These are phyloP conservation scores for Chloris gayana DNA, from an alignment of 176 grass and related monocot genomes.

Conservation along the genomic window DNA sequence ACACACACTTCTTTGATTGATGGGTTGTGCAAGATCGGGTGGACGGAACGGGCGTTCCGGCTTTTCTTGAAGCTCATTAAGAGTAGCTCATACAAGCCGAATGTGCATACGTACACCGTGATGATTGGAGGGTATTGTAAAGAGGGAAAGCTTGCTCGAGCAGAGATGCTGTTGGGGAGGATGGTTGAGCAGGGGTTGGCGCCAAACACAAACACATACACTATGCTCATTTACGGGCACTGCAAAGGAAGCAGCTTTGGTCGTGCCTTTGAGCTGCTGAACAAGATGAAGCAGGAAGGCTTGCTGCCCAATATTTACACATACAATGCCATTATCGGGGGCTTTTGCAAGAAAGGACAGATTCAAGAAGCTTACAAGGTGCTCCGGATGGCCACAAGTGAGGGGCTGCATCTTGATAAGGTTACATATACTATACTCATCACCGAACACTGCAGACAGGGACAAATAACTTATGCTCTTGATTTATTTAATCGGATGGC, in stretches of 20 bases:
- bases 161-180: slow-evolving; percentile 82
- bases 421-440: slow-evolving; percentile 82
- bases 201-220: slow-evolving; percentile 89
- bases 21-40: slow-evolving; percentile 92
- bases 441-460: slow-evolving; percentile 78
- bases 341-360: slow-evolving; percentile 72
- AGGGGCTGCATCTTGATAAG: slow-evolving; percentile 75
- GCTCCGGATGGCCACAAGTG: slow-evolving; percentile 51
- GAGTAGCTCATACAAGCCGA: slow-evolving; percentile 80
- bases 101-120: slow-evolving; percentile 79
- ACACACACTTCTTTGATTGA: slow-evolving; percentile 74
- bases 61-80: slow-evolving; percentile 90
- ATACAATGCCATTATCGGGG: slow-evolving; percentile 79
- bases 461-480: slow-evolving; percentile 57
- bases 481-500: slow-evolving; percentile 77
- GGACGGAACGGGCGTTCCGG: slow-evolving; percentile 79
- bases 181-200: slow-evolving; percentile 73
- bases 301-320: slow-evolving; percentile 78
- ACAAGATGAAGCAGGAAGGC: slow-evolving; percentile 66
- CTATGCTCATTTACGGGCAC: slow-evolving; percentile 63
- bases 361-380: slow-evolving; percentile 81
- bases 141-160: slow-evolving; percentile 76
- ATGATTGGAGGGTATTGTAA: slow-evolving; percentile 92
- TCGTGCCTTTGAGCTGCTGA: slow-evolving; percentile 65
- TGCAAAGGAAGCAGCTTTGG: slow-evolving; percentile 68